Evolutionary conservation across 2,329 filamentous ascomycete genomes (phyloP).

Genomic region (Lasiodiplodia theobromae): DNA sequence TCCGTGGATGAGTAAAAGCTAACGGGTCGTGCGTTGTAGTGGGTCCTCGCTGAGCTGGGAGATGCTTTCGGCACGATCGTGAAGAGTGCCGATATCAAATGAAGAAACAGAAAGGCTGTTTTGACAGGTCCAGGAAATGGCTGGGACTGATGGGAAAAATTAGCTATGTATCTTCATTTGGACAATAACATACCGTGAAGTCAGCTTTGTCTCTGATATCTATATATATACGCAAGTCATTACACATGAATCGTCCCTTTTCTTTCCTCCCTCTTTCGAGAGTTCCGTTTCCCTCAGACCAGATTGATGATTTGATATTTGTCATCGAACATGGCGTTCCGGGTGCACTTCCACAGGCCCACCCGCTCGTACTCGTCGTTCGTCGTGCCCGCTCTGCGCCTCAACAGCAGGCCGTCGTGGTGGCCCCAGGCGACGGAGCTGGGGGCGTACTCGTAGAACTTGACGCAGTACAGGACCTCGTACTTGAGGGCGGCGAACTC

Average conservation of each 20-base stretch:
- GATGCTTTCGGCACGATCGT: slow-evolving; percentile 71
- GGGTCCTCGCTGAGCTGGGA: slow-evolving; percentile 64
- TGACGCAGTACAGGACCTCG: slow-evolving; percentile 23
- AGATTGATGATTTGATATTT: slow-evolving; percentile 20
- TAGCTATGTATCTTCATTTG: not conserved
- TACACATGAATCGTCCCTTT: not conserved
- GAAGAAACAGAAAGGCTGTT: slow-evolving; percentile 12
- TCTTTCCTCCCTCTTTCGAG: not conserved
- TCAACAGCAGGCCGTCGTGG: slow-evolving; percentile 19
- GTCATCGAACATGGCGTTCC: slow-evolving; percentile 17
- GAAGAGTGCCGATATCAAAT: slow-evolving; percentile 57
- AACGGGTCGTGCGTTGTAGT: slow-evolving; percentile 36
- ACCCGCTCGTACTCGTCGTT: slow-evolving; percentile 22
- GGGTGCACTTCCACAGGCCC: slow-evolving; percentile 20
- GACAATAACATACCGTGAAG: slow-evolving; percentile 1
- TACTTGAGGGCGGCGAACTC: slow-evolving; percentile 1
- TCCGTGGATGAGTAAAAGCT: not conserved
- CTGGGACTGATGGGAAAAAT: not conserved
- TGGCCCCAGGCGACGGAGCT: slow-evolving; percentile 22
- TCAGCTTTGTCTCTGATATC: not conserved
- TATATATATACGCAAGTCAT: not conserved
- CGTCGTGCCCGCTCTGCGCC: not conserved
- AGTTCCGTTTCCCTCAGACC: not conserved
- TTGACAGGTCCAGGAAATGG: not conserved
- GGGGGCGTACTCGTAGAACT: slow-evolving; percentile 21